Base-by-base conservation (phyloP, 2,329 filamentous ascomycete species). In the Sclerotinia glacialis region DNA sequence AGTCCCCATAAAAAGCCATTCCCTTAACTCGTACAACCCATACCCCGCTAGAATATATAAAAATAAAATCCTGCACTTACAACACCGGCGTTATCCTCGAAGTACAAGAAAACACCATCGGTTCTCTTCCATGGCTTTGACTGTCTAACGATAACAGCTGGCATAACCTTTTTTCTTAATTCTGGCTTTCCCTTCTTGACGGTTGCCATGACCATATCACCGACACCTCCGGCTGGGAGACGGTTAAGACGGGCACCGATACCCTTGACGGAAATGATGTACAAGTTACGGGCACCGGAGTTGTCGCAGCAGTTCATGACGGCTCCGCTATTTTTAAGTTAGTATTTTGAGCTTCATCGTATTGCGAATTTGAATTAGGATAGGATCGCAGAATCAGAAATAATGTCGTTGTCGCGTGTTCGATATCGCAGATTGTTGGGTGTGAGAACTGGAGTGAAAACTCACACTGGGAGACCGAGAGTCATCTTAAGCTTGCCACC, bases 401-500 rank as follows among this genome's bases (percentile, higher is more conserved):
- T 37, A 37, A 61, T 14, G 55, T 61, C 42, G 31, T 42, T 46
- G 31, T 58, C 56, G 60, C 21, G 80, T 67, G 60, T 68, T 68
- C 71, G 78, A 72, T 77, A 74, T 73, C 67, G 70, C 34, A 69
- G 61, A 59, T 73, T 71, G 71, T 69, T 46, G 49, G 21, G 26
- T 14, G 53, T 31, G 21, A 50, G 40, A 55, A 23, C 31, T 16
- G 31, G 18, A 31, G 62, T 68, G 49, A 60, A 72, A 78, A 91
- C 93, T 83, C 96, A 97, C 93, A 97, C 93, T 84, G 95, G 95
- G 79, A 99, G 93, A 97, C 92, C 95, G 84, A 99, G 92, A 83
- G 95, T 97, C 95, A 99, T 99, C 91, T 97, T 98, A 79, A 98
- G 91, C 91, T 99, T 99, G 91, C 96, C 96, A 89, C 95, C 95